Base-by-base conservation (phyloP, 192 early-diverging fungal genomes). In the Rhizophagus prolifer region DNA sequence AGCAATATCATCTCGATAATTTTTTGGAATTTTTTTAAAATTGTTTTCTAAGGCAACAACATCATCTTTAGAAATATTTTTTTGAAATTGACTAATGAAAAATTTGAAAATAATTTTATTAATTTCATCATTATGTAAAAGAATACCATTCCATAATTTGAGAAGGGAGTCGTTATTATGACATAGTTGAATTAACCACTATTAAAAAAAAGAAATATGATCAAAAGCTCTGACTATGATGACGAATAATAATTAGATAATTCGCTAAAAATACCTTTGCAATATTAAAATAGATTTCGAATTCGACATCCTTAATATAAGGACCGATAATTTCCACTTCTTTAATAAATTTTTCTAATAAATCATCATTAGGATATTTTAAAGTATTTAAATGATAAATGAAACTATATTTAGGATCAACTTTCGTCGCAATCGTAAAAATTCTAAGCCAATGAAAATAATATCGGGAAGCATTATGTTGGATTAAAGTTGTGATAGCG, bases 151-250 rank as follows among this genome's bases (percentile, higher is more conserved):
- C 60, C 60, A 61, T 25, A 61, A 12, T n/a, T 61, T 25, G 25
- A 61, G 3, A n/a, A 61, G 60, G 3, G 60, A 61, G 9, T 61
- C 25, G 9, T 25, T 61, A 10, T n/a, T 61, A 25, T 61, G 23
- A 61, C 60, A 61, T 61, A 61, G 3, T 61, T n/a, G 25, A 61
- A 61, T 61, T 23, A 61, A 8, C 60, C 60, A 61, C 60, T 61
- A 61, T 25, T 0, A 9, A 61, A 44, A 44, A 44, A 61, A 9
- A 12, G 26, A 12, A 61, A 12, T 25, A 38, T 38, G 36, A 38
- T 38, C 5, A 38, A 38, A 38, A 31, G 7, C 6, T 38, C 7
- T 38, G 36, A 9, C 7, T 8, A 38, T 8, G 36, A 38, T 38
- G 6, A 3, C n/a, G n/a, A 31, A 38, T 38, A 38, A 38, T 38